phyloP scores from a whole-genome alignment of 306 rosid genomes.

The Cucumis melo region DNA sequence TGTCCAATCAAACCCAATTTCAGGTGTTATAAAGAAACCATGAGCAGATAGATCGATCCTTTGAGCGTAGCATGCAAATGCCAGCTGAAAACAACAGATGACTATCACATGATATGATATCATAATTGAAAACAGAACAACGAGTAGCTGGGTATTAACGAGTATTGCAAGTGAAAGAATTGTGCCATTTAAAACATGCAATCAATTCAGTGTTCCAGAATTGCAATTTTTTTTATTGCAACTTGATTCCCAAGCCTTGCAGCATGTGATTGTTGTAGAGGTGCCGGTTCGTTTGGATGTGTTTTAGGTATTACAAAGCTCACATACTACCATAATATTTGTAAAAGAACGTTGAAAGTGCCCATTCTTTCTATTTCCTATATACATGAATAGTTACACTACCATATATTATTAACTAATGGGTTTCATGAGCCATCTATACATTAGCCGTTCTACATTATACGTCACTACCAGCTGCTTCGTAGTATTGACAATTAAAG shows the following conservation, averaged over 20 bases:
- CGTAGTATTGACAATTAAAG: not conserved
- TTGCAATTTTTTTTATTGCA: not conserved
- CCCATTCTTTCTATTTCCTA: not conserved
- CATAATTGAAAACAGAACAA: not conserved
- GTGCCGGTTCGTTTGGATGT: not conserved
- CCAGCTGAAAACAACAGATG: slow-evolving; percentile 51
- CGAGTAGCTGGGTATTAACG: not conserved
- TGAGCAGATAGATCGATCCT: slow-evolving; percentile 96
- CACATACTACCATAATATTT: not conserved
- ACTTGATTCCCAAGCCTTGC: not conserved
- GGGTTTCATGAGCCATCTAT: too few species aligned
- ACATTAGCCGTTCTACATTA: too few species aligned
- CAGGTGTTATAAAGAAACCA: slow-evolving; percentile 79
- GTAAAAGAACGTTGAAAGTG: not conserved
- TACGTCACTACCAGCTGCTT: not conserved
- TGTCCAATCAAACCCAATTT: slow-evolving; percentile 74
- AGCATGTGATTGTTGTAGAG: not conserved
- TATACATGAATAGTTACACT: too few species aligned
- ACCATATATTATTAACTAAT: too few species aligned
- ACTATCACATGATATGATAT: slow-evolving; percentile 7
- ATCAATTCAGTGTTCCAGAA: not conserved
- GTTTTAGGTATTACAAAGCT: not conserved
- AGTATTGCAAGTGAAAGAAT: not conserved
- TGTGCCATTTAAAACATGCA: not conserved
- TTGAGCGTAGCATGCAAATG: slow-evolving; percentile 55